Percentiles rank a stretch among this genome's conserved stretches.
Evolutionary conservation across 805 yeast species (phyloP).

Genomic region (Kodamaea kaohsiungensis): DNA sequence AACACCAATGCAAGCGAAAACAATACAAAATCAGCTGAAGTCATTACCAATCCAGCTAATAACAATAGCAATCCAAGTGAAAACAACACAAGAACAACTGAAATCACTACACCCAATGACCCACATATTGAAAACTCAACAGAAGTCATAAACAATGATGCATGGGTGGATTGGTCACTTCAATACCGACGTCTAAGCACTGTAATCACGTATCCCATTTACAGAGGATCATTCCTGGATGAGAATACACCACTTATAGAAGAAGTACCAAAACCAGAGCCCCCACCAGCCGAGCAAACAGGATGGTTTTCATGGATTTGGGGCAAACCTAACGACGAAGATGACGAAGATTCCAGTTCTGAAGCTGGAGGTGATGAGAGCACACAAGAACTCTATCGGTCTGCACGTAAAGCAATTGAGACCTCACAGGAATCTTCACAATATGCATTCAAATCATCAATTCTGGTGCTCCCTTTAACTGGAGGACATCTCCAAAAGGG

Average conservation of each 20-base stretch:
- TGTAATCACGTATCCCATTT: neutral
- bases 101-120: neutral
- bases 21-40: neutral
- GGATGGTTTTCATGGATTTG: slow-evolving; percentile 35
- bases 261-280: neutral
- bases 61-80: neutral
- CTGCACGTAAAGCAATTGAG: slow-evolving; percentile 37
- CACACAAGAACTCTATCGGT: slow-evolving; percentile 27
- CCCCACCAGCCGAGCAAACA: slow-evolving; percentile 1
- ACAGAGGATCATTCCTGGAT: neutral
- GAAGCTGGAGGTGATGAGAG: slow-evolving; percentile 23
- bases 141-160: neutral
- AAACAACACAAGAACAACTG: neutral
- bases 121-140: neutral
- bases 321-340: slow-evolving; percentile 10
- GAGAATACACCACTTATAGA: neutral
- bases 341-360: slow-evolving; percentile 12
- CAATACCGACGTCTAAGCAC: slow-evolving; percentile 16
- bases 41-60: neutral
- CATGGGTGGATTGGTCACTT: slow-evolving; percentile 14
- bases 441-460: slow-evolving; percentile 31
- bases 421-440: slow-evolving; percentile 30
- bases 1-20: neutral
- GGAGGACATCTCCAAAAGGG: slow-evolving; percentile 1
- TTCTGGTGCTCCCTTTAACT: neutral